Evolutionary conservation across 306 rosid species (phyloP).

Genomic region (Biancaea sappan): DNA sequence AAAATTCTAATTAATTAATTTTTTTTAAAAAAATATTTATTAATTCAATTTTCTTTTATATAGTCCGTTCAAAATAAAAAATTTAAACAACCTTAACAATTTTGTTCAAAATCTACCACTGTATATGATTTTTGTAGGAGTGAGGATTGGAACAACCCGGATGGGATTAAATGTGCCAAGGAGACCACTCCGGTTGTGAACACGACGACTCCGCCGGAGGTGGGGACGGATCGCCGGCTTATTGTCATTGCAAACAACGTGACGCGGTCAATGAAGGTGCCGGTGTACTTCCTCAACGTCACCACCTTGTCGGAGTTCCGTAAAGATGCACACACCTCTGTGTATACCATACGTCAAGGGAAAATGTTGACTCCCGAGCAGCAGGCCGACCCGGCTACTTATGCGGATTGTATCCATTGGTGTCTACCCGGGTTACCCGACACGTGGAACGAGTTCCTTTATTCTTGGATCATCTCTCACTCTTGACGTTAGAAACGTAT

Average conservation of each 20-base stretch:
- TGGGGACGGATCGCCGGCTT: slow-evolving; percentile 88
- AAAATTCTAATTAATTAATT: no score
- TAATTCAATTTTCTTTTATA: no score
- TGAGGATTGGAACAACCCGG: slow-evolving; percentile 88
- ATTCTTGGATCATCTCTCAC: slow-evolving; percentile 68
- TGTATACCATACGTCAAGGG: slow-evolving; percentile 89
- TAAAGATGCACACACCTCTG: slow-evolving; percentile 95
- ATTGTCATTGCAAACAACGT: slow-evolving; percentile 58
- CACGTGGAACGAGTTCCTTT: slow-evolving; percentile 94
- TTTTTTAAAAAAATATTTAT: no score
- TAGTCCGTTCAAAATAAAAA: no score
- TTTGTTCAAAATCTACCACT: no score
- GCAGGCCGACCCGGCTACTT: slow-evolving; percentile 84
- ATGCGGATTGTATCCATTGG: slow-evolving; percentile 98
- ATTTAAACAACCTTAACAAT: no score
- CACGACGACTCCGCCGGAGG: slow-evolving; percentile 63
- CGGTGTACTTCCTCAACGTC: slow-evolving; percentile 77
- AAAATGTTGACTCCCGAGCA: slow-evolving; percentile 85
- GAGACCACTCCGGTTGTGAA: slow-evolving; percentile 77
- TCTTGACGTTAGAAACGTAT: slow-evolving; percentile 56
- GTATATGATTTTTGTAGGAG: slow-evolving; percentile 59
- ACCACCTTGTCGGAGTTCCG: slow-evolving; percentile 78
- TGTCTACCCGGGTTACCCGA: slow-evolving; percentile 95
- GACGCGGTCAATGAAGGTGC: slow-evolving; percentile 64
- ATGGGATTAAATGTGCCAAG: slow-evolving; percentile 91